Percentiles rank a stretch among this genome's conserved stretches.
These are phyloP conservation scores for Acacia crassicarpa DNA, from an alignment of 306 rosid genomes.

Conservation along the genomic window DNA sequence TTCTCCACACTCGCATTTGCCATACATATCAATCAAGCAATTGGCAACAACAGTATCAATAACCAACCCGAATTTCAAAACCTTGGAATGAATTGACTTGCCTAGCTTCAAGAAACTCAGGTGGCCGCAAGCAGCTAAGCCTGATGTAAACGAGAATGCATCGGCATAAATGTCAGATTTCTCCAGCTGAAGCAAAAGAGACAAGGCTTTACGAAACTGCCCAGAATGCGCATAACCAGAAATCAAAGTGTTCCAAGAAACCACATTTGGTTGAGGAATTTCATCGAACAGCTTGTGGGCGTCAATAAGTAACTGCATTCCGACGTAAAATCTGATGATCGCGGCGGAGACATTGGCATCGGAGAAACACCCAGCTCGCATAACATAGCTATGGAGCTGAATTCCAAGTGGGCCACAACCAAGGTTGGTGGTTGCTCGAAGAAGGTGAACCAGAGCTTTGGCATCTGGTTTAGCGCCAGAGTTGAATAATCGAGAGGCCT, in stretches of 20 bases:
- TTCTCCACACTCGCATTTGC: conserved; percentile 60
- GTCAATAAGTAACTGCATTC: conserved; percentile 26
- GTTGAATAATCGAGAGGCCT: conserved; percentile 33
- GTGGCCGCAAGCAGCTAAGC: conserved; percentile 57
- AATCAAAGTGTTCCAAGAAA: conserved; percentile 71
- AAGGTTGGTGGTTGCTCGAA: conserved; percentile 42
- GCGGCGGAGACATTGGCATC: conserved; percentile 44
- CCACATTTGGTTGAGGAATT: conserved; percentile 49
- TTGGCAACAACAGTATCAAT: conserved; percentile 47
- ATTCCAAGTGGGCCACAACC: conserved; percentile 31
- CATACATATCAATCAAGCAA: conserved; percentile 81
- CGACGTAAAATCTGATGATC: conserved; percentile 42
- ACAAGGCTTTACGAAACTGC: conserved; percentile 47
- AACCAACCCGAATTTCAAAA: conserved; percentile 48
- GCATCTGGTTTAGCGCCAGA: conserved; percentile 44
- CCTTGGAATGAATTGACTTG: conserved; percentile 56
- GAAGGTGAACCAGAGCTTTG: conserved; percentile 48
- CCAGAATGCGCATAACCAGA: conserved; percentile 60
- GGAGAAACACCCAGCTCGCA: conserved; percentile 58
- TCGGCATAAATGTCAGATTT: conserved; percentile 49
- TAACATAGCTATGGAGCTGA: conserved; percentile 57
- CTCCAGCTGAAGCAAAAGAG: conserved; percentile 36
- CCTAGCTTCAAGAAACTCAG: conserved; percentile 47
- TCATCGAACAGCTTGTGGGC: conserved; percentile 59
- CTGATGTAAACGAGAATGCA: conserved; percentile 55